Conservation (phyloP, 2,329 filamentous ascomycete species). For the Fusarium tupiense region DNA sequence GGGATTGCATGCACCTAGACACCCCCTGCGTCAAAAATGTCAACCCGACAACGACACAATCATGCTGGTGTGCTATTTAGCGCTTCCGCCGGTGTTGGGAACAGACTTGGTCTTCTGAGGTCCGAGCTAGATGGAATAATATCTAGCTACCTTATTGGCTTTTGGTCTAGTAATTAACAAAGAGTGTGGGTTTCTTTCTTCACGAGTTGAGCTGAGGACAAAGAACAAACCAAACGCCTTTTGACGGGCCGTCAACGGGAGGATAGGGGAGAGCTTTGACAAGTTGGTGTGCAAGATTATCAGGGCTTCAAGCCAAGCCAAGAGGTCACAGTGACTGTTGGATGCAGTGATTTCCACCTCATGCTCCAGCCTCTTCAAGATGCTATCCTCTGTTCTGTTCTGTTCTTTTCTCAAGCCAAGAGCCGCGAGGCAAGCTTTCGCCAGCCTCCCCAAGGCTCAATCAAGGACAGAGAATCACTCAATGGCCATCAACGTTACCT, state of each 20-base stretch:
- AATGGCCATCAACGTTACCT: conserved; percentile 6
- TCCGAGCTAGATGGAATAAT: conserved; percentile 9
- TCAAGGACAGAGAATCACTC: not conserved
- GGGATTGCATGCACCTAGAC: conserved; percentile 19
- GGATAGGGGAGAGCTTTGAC: conserved; percentile 25
- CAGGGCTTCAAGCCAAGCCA: not conserved
- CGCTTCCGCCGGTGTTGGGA: conserved; percentile 19
- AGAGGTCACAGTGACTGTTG: not conserved
- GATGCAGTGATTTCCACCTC: not conserved
- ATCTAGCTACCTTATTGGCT: not conserved
- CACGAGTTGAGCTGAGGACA: not conserved
- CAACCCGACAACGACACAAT: conserved; percentile 39
- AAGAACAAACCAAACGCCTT: conserved; percentile 22
- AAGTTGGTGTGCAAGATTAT: conserved; percentile 3
- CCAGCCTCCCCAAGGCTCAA: conserved; percentile 3
- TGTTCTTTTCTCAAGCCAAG: not conserved
- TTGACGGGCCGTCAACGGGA: conserved; percentile 17
- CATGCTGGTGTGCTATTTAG: conserved; percentile 26
- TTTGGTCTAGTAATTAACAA: conserved; percentile 9
- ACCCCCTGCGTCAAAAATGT: conserved; percentile 42
- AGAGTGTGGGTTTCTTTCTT: conserved; percentile 2
- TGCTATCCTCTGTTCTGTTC: conserved; percentile 9
- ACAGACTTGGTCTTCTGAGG: conserved; percentile 12
- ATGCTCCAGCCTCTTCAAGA: not conserved
- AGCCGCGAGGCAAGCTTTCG: conserved; percentile 1